These are phyloP conservation scores for Globisporangium spinosum DNA, from an alignment of 352 stramenopile genomes.

Conservation along the genomic window DNA sequence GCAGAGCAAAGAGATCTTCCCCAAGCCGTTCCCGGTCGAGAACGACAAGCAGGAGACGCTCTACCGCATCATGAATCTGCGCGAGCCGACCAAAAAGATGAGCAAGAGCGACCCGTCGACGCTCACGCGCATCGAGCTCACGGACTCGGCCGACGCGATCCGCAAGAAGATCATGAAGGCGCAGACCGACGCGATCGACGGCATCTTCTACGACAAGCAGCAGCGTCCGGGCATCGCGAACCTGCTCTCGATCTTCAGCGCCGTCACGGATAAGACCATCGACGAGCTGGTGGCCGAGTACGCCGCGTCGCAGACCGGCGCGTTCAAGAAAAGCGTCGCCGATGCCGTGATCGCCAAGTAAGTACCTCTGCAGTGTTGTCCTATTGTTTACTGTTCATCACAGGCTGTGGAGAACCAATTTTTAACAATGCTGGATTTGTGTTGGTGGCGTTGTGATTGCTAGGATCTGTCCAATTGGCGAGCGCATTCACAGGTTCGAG, in stretches of 20 bases:
- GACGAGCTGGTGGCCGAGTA: conserved; percentile 74
- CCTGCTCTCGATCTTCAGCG: conserved; percentile 90
- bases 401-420: background rate
- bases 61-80: conserved; percentile 96
- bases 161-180: conserved; percentile 87
- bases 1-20: conserved; percentile 33
- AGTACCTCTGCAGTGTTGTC: conserved; percentile 16
- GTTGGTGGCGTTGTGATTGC: background rate
- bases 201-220: conserved; percentile 87
- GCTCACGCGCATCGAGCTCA: conserved; percentile 93
- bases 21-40: conserved; percentile 49
- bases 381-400: conserved; percentile 11
- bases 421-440: conserved; percentile 1
- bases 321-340: conserved; percentile 95
- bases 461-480: conserved; percentile 93
- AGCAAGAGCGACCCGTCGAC: conserved; percentile 95
- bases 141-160: conserved; percentile 64
- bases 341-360: conserved; percentile 94
- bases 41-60: conserved; percentile 45
- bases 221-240: conserved; percentile 94
- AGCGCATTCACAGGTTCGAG: conserved; percentile 90
- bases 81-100: conserved; percentile 97
- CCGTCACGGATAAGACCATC: conserved; percentile 66
- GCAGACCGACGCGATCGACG: conserved; percentile 84
- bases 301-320: conserved; percentile 60